Conservation (phyloP, 1,139 yeast species). For the Yamadazyma triangularis region DNA sequence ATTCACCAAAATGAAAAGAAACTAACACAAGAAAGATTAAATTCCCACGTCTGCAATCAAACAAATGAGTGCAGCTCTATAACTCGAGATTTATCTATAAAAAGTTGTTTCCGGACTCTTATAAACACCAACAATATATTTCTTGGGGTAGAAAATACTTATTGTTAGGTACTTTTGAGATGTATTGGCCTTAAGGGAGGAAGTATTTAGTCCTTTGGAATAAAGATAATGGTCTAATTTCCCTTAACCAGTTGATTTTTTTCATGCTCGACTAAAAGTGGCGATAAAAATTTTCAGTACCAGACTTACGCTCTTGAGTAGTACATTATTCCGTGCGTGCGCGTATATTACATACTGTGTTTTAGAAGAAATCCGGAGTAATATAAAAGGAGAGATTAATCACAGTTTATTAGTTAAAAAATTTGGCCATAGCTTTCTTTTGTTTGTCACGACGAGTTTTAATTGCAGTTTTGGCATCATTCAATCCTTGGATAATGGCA, state of each 20-base stretch:
- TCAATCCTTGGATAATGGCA: conserved; percentile 65
- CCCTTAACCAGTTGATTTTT: neutral
- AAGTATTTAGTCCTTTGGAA: neutral
- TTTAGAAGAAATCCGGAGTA: too few relatives aligned
- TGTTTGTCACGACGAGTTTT: conserved; percentile 62
- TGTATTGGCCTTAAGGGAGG: conserved; percentile 4
- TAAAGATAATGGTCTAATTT: neutral
- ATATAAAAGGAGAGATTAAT: too few relatives aligned
- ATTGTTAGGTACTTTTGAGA: conserved; percentile 3
- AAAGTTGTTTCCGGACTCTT: too few relatives aligned
- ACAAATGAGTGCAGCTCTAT: conserved; percentile 13
- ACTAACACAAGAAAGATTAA: conserved; percentile 2
- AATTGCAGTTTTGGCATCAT: conserved; percentile 51
- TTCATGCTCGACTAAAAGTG: conserved; percentile 1
- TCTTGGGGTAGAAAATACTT: neutral
- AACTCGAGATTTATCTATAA: neutral
- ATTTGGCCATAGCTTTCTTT: conserved; percentile 80
- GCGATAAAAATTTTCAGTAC: conserved; percentile 1
- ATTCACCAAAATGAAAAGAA: too few relatives aligned
- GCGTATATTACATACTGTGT: too few relatives aligned
- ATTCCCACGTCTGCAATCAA: conserved; percentile 10
- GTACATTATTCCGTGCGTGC: neutral
- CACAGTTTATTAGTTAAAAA: conserved; percentile 41
- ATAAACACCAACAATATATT: too few relatives aligned
- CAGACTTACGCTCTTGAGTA: neutral